Conservation (phyloP, 2,329 filamentous ascomycete genomes). For the Chalaropsis thielavioides region DNA sequence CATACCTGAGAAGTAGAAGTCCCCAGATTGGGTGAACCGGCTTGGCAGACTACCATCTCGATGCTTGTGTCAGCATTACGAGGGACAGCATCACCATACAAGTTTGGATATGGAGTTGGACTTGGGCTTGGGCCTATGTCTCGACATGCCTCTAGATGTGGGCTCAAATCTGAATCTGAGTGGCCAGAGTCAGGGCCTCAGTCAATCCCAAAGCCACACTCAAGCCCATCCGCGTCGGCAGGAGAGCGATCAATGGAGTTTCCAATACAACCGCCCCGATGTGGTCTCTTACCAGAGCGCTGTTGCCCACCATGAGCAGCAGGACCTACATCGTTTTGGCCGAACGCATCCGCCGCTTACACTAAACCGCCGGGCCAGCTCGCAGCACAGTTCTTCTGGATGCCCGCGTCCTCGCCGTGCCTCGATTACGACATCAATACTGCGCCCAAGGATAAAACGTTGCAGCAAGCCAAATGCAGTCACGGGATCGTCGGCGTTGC, state of each 20-base stretch:
- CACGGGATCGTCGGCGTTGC: neutral
- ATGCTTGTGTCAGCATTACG: constrained; percentile 7
- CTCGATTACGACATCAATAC: constrained; percentile 11
- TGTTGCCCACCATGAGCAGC: neutral
- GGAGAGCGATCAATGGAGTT: neutral
- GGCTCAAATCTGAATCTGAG: neutral
- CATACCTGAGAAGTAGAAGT: constrained; percentile 46
- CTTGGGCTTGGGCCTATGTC: neutral
- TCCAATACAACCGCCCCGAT: neutral
- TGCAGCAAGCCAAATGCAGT: constrained; percentile 3
- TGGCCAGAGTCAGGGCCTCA: neutral
- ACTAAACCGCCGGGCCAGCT: neutral
- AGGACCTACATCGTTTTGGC: neutral
- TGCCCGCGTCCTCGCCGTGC: constrained; percentile 5
- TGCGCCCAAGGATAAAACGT: constrained; percentile 10
- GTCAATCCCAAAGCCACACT: neutral
- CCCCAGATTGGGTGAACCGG: constrained; percentile 20
- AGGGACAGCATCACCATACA: neutral
- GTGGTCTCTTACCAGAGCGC: neutral
- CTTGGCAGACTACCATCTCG: constrained; percentile 16
- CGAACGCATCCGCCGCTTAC: neutral
- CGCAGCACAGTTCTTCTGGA: constrained; percentile 1
- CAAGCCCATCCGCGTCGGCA: neutral
- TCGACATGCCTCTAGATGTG: neutral
- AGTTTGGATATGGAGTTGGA: neutral